Conservation (phyloP, 2,329 filamentous ascomycete genomes). For the Colletotrichum godetiae region DNA sequence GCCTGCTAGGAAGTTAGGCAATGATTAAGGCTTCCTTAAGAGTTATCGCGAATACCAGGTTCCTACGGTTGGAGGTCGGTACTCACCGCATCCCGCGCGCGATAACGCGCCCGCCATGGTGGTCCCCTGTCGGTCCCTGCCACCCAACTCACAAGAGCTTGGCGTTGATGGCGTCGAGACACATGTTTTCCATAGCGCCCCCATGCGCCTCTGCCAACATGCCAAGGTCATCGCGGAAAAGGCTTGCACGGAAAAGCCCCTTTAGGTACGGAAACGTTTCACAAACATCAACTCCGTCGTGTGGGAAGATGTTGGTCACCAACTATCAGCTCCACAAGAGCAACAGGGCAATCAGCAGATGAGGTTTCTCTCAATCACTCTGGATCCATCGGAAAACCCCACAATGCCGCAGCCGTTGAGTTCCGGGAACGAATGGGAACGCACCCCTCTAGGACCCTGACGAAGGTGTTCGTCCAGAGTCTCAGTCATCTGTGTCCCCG, state of each 20-base stretch:
- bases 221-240: constrained; percentile 31
- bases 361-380: constrained; percentile 7
- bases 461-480: not conserved
- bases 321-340: constrained; percentile 5
- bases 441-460: not conserved
- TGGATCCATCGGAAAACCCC: constrained; percentile 18
- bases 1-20: too few relatives aligned
- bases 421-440: not conserved
- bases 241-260: not conserved
- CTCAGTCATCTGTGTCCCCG: not conserved
- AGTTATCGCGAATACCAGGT: not conserved
- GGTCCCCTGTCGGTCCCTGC: constrained; percentile 13
- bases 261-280: not conserved
- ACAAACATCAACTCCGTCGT: not conserved
- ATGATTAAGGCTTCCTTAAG: not conserved
- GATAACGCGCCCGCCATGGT: not conserved
- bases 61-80: not conserved
- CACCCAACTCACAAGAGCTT: constrained; percentile 15
- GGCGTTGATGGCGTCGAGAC: constrained; percentile 13
- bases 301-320: not conserved
- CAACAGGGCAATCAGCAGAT: not conserved
- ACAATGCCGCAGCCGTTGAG: not conserved
- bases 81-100: not conserved
- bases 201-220: not conserved
- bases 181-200: constrained; percentile 6